phyloP scores from a whole-genome alignment of 805 yeast genomes.

The Candida ipomoeae region DNA sequence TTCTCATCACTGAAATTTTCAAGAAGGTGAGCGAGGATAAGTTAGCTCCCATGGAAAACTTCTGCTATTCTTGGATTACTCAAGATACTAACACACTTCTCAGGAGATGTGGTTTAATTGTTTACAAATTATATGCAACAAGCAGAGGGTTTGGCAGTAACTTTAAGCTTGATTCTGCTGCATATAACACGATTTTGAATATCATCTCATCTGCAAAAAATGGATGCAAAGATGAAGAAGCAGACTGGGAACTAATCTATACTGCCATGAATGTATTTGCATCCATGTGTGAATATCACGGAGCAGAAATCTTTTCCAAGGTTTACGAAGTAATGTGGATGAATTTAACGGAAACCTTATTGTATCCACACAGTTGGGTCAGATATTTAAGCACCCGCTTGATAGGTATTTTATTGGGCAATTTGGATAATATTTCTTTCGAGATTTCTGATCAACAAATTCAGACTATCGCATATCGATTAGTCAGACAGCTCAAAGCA shows the following conservation, averaged over 20 bases:
- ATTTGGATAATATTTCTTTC: constrained; percentile 34
- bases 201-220: constrained; percentile 33
- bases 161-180: constrained; percentile 38
- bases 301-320: constrained; percentile 24
- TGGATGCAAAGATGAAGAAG: constrained; percentile 30
- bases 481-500: constrained; percentile 77
- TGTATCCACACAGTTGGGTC: constrained; percentile 92
- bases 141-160: constrained; percentile 43
- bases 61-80: constrained; percentile 57
- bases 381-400: constrained; percentile 63
- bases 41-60: constrained; percentile 35
- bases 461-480: constrained; percentile 65
- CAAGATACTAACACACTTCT: constrained; percentile 50
- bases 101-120: constrained; percentile 68
- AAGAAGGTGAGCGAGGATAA: constrained; percentile 39
- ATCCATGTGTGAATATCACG: constrained; percentile 36
- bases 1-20: constrained; percentile 54
- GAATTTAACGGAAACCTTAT: constrained; percentile 47
- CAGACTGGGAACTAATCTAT: constrained; percentile 78
- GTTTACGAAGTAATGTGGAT: constrained; percentile 46
- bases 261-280: constrained; percentile 53
- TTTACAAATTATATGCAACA: constrained; percentile 58
- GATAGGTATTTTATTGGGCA: constrained; percentile 48
- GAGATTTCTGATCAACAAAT: constrained; percentile 40
- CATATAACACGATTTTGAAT: constrained; percentile 20